phyloP scores from a whole-genome alignment of 2,329 filamentous ascomycete species.

The Fusarium poae region DNA sequence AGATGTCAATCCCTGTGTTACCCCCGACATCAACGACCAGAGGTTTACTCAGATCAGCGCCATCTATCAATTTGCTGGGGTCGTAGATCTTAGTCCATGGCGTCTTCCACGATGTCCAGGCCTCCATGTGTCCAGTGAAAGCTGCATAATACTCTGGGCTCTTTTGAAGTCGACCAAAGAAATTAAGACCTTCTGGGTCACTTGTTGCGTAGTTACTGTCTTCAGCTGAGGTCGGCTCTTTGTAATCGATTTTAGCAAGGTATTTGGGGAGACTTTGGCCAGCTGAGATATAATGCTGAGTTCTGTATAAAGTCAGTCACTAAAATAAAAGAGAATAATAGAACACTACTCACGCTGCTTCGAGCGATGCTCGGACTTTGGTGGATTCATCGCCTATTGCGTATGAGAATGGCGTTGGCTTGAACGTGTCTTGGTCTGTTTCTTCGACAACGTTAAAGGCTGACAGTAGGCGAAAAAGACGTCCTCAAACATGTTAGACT shows the following conservation, averaged over 20 bases:
- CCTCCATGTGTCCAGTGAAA: slow-evolving; percentile 38
- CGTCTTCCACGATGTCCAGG: slow-evolving; percentile 39
- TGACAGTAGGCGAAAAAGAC: slow-evolving; percentile 31
- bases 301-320: neutral
- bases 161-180: slow-evolving; percentile 35
- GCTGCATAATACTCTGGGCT: slow-evolving; percentile 38
- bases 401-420: slow-evolving; percentile 27
- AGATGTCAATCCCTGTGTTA: slow-evolving; percentile 37
- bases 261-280: slow-evolving; percentile 39
- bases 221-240: slow-evolving; percentile 22
- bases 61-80: slow-evolving; percentile 16
- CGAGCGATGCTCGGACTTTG: slow-evolving; percentile 35
- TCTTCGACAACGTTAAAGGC: slow-evolving; percentile 40
- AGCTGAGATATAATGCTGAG: slow-evolving; percentile 34
- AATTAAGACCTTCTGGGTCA: slow-evolving; percentile 34
- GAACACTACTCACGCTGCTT: slow-evolving; percentile 21
- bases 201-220: slow-evolving; percentile 22
- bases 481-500: neutral
- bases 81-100: slow-evolving; percentile 41
- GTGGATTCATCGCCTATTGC: slow-evolving; percentile 39
- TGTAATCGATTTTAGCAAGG: slow-evolving; percentile 26
- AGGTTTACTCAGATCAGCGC: slow-evolving; percentile 14
- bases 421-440: slow-evolving; percentile 30
- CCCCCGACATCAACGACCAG: slow-evolving; percentile 39
- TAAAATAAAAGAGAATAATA: rapidly evolving